Conservation (phyloP, 2,329 filamentous ascomycete species). For the Colletotrichum tanaceti region DNA sequence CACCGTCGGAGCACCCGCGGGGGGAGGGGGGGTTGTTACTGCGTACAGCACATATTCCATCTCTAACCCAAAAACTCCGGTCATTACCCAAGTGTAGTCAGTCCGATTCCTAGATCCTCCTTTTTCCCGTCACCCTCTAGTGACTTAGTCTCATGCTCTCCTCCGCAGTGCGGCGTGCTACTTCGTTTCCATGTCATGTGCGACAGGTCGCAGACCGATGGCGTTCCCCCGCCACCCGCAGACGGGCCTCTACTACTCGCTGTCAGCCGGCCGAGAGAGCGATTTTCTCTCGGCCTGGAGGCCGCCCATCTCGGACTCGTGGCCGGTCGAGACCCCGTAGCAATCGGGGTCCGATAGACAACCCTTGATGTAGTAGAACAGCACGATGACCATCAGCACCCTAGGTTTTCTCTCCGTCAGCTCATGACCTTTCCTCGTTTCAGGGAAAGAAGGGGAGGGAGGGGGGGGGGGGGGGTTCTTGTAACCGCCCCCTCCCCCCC, state of each 20-base stretch:
- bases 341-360: conserved; percentile 45
- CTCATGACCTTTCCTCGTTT: not conserved
- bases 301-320: conserved; percentile 47
- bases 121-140: not conserved
- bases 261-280: conserved; percentile 1
- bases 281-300: conserved; percentile 43
- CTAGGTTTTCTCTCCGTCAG: conserved; percentile 42
- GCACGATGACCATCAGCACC: conserved; percentile 53
- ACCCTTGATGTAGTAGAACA: conserved; percentile 54
- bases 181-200: not conserved
- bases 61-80: conserved; percentile 24
- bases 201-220: not conserved
- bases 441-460: not conserved
- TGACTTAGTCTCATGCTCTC: not conserved
- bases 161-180: no score
- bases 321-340: conserved; percentile 34
- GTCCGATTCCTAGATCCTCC: not conserved
- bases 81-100: conserved; percentile 7
- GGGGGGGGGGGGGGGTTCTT: no score
- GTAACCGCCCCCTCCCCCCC: no score
- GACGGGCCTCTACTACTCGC: not conserved
- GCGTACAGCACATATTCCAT: not conserved
- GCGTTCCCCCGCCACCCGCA: not conserved
- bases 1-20: not conserved
- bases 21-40: no score